Evolutionary conservation across 2,329 filamentous ascomycete genomes (phyloP).

Genomic region (Epichloe bromicola): DNA sequence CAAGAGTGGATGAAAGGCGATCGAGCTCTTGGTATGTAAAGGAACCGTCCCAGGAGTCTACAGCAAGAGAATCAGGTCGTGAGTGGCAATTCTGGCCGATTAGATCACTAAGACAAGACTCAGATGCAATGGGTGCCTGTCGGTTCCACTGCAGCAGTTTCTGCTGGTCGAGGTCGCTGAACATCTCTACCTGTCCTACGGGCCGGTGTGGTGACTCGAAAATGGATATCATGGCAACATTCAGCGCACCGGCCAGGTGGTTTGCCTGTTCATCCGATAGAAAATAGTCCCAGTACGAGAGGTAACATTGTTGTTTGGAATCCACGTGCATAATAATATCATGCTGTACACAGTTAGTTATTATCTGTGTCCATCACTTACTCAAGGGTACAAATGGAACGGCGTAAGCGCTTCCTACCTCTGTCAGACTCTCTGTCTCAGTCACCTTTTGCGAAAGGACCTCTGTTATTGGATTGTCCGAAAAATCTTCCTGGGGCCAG

Average conservation of each 20-base stretch:
- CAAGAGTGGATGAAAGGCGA: neutral
- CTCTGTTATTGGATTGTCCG: too few relatives aligned
- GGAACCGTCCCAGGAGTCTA: constrained; percentile 4
- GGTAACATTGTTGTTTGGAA: neutral
- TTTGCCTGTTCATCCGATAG: neutral
- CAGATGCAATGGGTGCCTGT: neutral
- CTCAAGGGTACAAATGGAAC: too few relatives aligned
- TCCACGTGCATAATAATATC: neutral
- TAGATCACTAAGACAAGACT: neutral
- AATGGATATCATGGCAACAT: neutral
- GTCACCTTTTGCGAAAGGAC: too few relatives aligned
- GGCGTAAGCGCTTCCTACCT: too few relatives aligned
- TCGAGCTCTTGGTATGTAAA: constrained; percentile 4
- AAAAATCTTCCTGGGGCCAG: too few relatives aligned
- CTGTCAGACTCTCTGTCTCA: too few relatives aligned
- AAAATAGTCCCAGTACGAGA: neutral
- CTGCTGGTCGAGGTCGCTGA: neutral
- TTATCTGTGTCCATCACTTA: too few relatives aligned
- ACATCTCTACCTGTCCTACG: neutral
- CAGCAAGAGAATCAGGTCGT: neutral
- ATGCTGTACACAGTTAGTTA: neutral
- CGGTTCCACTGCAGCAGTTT: neutral
- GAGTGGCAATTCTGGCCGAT: neutral
- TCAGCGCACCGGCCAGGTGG: neutral
- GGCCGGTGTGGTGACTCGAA: neutral